phyloP scores from a whole-genome alignment of 164 flowering plant species.

The Macadamia integrifolia region DNA sequence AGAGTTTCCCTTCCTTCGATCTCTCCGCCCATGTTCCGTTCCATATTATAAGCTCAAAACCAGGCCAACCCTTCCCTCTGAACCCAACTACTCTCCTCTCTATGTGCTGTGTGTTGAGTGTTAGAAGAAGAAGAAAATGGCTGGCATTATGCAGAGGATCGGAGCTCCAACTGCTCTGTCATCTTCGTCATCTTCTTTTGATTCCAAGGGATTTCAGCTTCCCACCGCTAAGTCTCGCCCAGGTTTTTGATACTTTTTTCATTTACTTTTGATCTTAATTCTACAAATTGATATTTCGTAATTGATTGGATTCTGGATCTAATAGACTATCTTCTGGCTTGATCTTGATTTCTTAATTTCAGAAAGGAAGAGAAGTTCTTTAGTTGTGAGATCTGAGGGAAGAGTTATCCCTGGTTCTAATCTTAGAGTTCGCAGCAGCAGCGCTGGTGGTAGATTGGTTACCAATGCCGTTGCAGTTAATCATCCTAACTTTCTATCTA shows the following conservation, averaged over 20 bases:
- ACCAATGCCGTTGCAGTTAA: slow-evolving; percentile 60
- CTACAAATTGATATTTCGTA: too few species aligned
- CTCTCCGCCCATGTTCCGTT: too few species aligned
- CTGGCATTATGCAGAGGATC: slow-evolving; percentile 36
- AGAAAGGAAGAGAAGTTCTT: slow-evolving; percentile 34
- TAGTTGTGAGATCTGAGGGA: slow-evolving; percentile 41
- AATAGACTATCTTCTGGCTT: too few species aligned
- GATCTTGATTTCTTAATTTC: slow-evolving; percentile 5
- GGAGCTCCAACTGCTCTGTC: slow-evolving; percentile 39
- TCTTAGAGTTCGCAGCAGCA: slow-evolving; percentile 8
- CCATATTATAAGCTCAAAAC: too few species aligned
- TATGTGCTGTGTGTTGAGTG: not conserved
- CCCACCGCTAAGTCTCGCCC: slow-evolving; percentile 22
- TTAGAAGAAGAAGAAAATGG: slow-evolving; percentile 24
- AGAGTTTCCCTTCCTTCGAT: too few species aligned
- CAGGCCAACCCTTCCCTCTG: not conserved
- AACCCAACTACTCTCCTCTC: too few species aligned
- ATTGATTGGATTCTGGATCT: too few species aligned
- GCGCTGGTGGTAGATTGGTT: slow-evolving; percentile 20
- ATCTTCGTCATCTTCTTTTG: slow-evolving; percentile 18
- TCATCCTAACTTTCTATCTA: not conserved
- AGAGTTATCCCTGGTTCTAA: slow-evolving; percentile 16
- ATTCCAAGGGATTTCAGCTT: slow-evolving; percentile 25
- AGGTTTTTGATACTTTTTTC: slow-evolving; percentile 6
- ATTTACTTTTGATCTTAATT: too few species aligned